phyloP scores from a whole-genome alignment of 306 rosid species.

The Cucurbita argyrosperma region DNA sequence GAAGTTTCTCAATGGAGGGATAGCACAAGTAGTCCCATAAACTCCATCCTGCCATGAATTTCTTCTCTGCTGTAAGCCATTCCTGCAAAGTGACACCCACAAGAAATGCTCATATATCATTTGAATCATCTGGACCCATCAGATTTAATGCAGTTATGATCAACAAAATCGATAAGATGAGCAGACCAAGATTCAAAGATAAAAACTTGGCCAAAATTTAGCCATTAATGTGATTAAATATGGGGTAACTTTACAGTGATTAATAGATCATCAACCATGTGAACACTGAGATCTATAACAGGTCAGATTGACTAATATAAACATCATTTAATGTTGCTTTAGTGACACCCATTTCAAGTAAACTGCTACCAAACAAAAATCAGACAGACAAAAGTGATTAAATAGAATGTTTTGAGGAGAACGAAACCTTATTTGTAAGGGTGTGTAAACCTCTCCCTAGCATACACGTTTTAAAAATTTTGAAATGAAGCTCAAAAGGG shows the following conservation, averaged over 20 bases:
- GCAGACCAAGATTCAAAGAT: background rate
- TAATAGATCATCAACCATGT: conserved; percentile 11
- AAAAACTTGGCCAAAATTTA: background rate
- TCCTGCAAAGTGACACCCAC: conserved; percentile 34
- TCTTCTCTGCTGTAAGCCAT: conserved; percentile 82
- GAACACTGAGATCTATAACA: conserved; percentile 9
- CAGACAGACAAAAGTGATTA: background rate
- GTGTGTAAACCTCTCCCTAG: no score
- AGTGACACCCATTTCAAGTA: background rate
- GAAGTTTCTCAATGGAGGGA: conserved; percentile 46
- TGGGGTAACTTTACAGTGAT: background rate
- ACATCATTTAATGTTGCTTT: background rate
- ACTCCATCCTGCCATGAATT: conserved; percentile 80
- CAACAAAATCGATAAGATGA: background rate
- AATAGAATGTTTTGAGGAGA: background rate
- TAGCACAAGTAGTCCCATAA: conserved; percentile 54
- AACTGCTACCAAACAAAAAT: background rate
- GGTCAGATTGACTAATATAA: background rate
- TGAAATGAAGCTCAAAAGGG: no score
- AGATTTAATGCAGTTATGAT: background rate
- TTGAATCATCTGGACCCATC: background rate
- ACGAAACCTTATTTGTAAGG: no score
- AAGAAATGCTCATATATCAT: background rate
- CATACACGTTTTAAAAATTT: no score
- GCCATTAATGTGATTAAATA: background rate